Conservation (phyloP, 2,329 filamentous ascomycete species). For the Ciborinia camelliae region DNA sequence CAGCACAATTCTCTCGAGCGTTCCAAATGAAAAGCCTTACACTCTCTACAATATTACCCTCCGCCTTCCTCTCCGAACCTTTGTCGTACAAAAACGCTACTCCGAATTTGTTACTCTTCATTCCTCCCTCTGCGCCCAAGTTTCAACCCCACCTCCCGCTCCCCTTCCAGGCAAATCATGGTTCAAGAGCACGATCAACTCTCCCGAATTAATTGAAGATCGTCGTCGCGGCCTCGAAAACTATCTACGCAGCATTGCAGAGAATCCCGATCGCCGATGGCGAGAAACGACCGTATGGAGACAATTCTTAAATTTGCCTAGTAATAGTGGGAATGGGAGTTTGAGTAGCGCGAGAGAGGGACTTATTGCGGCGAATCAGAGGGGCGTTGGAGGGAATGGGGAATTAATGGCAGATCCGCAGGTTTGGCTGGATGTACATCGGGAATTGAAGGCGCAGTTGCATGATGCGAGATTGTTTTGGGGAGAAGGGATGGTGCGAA, state of each 20-base stretch:
- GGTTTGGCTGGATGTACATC: conserved; percentile 74
- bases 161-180: conserved; percentile 71
- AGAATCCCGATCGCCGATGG: conserved; percentile 72
- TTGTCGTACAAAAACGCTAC: conserved; percentile 76
- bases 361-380: conserved; percentile 32
- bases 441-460: conserved; percentile 68
- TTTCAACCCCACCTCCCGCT: conserved; percentile 61
- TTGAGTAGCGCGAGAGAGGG: conserved; percentile 33
- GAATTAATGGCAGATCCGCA: conserved; percentile 35
- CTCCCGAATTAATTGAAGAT: conserved; percentile 65
- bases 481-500: conserved; percentile 63
- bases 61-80: conserved; percentile 71
- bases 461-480: conserved; percentile 65
- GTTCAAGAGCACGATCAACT: conserved; percentile 70
- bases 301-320: conserved; percentile 67
- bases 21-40: conserved; percentile 55
- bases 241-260: conserved; percentile 70
- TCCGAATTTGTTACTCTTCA: conserved; percentile 73
- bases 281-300: conserved; percentile 70
- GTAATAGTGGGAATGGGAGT: conserved; percentile 39
- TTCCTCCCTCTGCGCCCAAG: conserved; percentile 54
- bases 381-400: conserved; percentile 26
- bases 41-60: conserved; percentile 78
- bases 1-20: conserved; percentile 54
- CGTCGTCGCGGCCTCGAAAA: conserved; percentile 66